These are phyloP conservation scores for Amesomyces nigricolor DNA, from an alignment of 2,329 filamentous ascomycete species.

Conservation along the genomic window DNA sequence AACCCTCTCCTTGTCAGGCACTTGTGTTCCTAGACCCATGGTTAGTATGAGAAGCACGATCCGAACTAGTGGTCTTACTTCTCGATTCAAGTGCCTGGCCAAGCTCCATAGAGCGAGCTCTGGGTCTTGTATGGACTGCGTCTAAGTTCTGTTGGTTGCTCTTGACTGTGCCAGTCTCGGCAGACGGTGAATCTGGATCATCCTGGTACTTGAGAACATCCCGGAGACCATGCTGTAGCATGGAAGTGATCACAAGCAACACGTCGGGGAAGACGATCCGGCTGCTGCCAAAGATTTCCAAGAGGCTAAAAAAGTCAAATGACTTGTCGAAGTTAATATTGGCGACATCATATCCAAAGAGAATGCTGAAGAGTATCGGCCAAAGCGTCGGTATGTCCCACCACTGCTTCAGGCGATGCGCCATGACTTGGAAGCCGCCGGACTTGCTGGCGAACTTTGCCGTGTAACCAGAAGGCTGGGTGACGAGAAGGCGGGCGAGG, in stretches of 20 bases:
- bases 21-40: conserved; percentile 32
- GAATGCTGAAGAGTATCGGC: conserved; percentile 80
- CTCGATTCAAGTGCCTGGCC: conserved; percentile 52
- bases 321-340: conserved; percentile 66
- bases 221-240: conserved; percentile 82
- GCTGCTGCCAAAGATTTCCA: conserved; percentile 65
- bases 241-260: conserved; percentile 71
- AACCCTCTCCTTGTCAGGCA: conserved; percentile 44
- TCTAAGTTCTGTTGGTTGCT: conserved; percentile 25
- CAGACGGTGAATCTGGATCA: conserved; percentile 50
- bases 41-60: conserved; percentile 12
- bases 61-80: conserved; percentile 36
- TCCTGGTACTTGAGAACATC: conserved; percentile 59
- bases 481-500: conserved; percentile 73
- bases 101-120: conserved; percentile 62
- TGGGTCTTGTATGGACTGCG: conserved; percentile 34
- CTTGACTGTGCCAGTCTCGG: conserved; percentile 24
- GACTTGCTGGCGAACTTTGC: conserved; percentile 79
- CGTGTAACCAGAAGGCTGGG: conserved; percentile 74
- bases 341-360: conserved; percentile 79
- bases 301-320: conserved; percentile 68
- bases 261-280: conserved; percentile 72
- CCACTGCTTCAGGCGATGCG: conserved; percentile 73
- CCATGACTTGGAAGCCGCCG: conserved; percentile 83
- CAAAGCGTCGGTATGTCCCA: conserved; percentile 83